Evolutionary conservation across 1,284 basidiomycete genomes (phyloP).

Genomic region (Stereum hirsutum): DNA sequence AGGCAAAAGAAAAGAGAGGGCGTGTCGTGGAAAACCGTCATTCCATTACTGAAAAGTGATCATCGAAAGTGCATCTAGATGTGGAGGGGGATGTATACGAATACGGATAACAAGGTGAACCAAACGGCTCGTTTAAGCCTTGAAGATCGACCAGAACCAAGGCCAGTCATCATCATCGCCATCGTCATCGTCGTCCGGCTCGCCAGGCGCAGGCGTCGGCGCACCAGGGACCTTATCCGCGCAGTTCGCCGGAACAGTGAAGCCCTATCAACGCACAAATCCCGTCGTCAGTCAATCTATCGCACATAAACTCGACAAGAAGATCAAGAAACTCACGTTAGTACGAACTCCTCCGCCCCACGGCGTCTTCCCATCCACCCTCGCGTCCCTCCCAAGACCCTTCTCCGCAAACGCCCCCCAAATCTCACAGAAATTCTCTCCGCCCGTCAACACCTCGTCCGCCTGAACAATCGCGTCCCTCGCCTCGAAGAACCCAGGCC

Average conservation of each 20-base stretch:
- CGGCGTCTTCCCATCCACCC: conserved; percentile 73
- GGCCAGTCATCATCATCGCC: conserved; percentile 9
- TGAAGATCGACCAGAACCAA: too few species aligned
- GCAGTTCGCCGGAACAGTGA: conserved; percentile 19
- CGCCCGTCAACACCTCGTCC: conserved; percentile 85
- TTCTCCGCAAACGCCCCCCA: conserved; percentile 83
- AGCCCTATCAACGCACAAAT: conserved; percentile 16
- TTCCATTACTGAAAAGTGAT: too few species aligned
- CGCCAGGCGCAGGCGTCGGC: conserved; percentile 19
- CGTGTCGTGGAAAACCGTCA: too few species aligned
- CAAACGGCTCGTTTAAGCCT: too few species aligned
- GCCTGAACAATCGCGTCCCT: conserved; percentile 91
- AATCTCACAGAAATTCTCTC: conserved; percentile 86
- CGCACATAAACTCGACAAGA: not conserved
- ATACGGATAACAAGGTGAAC: too few species aligned
- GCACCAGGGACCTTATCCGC: conserved; percentile 12
- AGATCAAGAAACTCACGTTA: conserved; percentile 30
- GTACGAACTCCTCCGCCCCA: conserved; percentile 86
- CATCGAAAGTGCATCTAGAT: too few species aligned
- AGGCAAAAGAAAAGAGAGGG: too few species aligned
- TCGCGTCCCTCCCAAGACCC: conserved; percentile 74
- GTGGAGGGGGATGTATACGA: too few species aligned
- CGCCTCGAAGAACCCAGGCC: conserved; percentile 87
- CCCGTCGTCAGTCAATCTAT: not conserved
- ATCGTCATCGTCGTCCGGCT: conserved; percentile 20